These are phyloP conservation scores for Teunomyces lycoperdinae DNA, from an alignment of 805 yeast genomes.

Conservation along the genomic window DNA sequence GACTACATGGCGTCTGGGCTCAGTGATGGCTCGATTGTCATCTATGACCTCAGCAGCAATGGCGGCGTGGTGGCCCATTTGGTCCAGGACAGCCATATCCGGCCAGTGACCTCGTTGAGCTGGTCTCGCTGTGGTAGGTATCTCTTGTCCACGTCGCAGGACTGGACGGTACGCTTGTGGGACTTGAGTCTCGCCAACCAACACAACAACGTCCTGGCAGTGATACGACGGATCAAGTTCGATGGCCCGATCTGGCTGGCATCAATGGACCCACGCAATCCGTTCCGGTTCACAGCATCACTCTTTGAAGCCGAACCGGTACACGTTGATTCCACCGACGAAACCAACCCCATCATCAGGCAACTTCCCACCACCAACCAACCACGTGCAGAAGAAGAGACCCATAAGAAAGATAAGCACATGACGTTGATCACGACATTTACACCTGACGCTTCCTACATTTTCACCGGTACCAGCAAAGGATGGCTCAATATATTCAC, in stretches of 20 bases:
- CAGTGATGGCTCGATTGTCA: slow-evolving; percentile 66
- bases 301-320: slow-evolving; percentile 61
- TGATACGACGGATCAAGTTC: slow-evolving; percentile 47
- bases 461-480: slow-evolving; percentile 75
- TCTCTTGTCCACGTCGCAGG: slow-evolving; percentile 69
- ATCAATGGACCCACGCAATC: slow-evolving; percentile 48
- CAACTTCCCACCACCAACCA: slow-evolving; percentile 4
- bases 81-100: slow-evolving; percentile 48
- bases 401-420: slow-evolving; percentile 21
- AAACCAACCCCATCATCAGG: slow-evolving; percentile 12
- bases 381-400: slow-evolving; percentile 9
- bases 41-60: slow-evolving; percentile 70
- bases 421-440: slow-evolving; percentile 51
- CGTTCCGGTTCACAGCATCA: slow-evolving; percentile 55
- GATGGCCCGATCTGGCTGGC: slow-evolving; percentile 77
- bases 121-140: slow-evolving; percentile 78
- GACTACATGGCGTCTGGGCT: slow-evolving; percentile 85
- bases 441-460: slow-evolving; percentile 51
- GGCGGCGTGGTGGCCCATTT: slow-evolving; percentile 54
- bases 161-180: slow-evolving; percentile 83
- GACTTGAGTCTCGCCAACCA: slow-evolving; percentile 47
- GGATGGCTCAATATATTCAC: slow-evolving; percentile 65
- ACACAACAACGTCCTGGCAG: slow-evolving; percentile 18
- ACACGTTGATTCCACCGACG: slow-evolving; percentile 40
- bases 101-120: slow-evolving; percentile 66